phyloP scores from a whole-genome alignment of 176 grass and related monocot species.

The Chloris gayana region DNA sequence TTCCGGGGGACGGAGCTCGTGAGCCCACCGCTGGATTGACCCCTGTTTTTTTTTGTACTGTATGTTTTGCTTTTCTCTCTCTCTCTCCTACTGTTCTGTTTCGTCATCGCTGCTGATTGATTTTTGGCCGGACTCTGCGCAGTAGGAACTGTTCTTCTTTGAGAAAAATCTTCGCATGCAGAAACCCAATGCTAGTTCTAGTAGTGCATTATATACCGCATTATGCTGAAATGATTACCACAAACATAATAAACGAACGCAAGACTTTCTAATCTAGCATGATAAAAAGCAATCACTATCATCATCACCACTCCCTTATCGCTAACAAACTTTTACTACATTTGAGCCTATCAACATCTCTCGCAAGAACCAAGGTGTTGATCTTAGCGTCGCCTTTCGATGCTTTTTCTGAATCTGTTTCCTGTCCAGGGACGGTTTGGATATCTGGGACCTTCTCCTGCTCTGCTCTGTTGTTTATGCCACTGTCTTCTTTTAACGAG shows the following conservation, averaged over 20 bases:
- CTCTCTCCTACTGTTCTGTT: background rate
- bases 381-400: background rate
- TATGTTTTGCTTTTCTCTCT: background rate
- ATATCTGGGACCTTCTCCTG: constrained; percentile 28
- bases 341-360: constrained; percentile 5
- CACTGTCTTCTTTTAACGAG: constrained; percentile 37
- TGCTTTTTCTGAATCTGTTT: background rate
- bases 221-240: background rate
- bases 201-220: background rate
- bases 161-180: background rate
- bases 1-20: constrained; percentile 15
- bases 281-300: background rate
- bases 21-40: constrained; percentile 52
- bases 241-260: background rate
- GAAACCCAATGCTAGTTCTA: no score
- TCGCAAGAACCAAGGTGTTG: background rate
- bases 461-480: background rate
- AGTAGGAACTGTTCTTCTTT: background rate
- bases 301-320: background rate
- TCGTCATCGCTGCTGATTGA: background rate
- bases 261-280: background rate
- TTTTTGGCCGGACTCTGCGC: background rate
- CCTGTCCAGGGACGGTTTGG: background rate
- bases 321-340: background rate
- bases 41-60: background rate